Base-by-base conservation (phyloP, 2,329 filamentous ascomycete species). In the Didymella pinodella region DNA sequence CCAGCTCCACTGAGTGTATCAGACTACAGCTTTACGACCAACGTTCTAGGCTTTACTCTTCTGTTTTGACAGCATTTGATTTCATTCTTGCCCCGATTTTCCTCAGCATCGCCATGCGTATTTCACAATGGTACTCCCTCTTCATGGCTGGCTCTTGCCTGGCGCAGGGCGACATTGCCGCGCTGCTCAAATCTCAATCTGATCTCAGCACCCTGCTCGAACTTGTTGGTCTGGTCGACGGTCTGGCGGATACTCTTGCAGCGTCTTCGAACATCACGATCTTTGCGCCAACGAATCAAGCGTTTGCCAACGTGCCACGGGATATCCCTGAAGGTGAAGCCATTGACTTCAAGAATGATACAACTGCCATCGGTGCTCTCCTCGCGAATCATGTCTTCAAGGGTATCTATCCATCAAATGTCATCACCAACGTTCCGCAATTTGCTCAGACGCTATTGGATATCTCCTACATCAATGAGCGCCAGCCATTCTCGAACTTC, bases 381-480 rank as follows among this genome's bases (percentile, higher is more conserved):
- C 75, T 88, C 11, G 77, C 73, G 45, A 88, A 88, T 68, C 85
- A 88, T 69, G 79, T 86, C 32, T 74, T 88, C 22, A 80, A 83
- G 52, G 85, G 84, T 28, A 80, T 79, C 0, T 81, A 83, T 58
- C 70, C 65, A 3, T 71, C 78, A 0, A 66, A 66, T 14, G 70
- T 75, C 4, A 74, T 80, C 43, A 76, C 65, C 11, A 63, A 72
- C 12, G 75, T 73, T 29, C 76, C 79, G 4, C 72, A 70, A 0
- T 84, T 85, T 65, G 66, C 78, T 2, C 79, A 79, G 29, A 83
- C 81, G 1, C 69, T 83, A 12, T 75, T 88, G 44, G 81, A 77
- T n/a, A 79, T 84, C 58, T 64, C 79, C 12, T 78, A 80, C 44
- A 60, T 68, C 38, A 62, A 62, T 34, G 32, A 51, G 10, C 50